A percentile compares a stretch with the other conserved stretches of the same genome.
These are phyloP conservation scores for Leccinum disarticulatum DNA, from an alignment of 768 basidiomycete species.

Conservation along the genomic window DNA sequence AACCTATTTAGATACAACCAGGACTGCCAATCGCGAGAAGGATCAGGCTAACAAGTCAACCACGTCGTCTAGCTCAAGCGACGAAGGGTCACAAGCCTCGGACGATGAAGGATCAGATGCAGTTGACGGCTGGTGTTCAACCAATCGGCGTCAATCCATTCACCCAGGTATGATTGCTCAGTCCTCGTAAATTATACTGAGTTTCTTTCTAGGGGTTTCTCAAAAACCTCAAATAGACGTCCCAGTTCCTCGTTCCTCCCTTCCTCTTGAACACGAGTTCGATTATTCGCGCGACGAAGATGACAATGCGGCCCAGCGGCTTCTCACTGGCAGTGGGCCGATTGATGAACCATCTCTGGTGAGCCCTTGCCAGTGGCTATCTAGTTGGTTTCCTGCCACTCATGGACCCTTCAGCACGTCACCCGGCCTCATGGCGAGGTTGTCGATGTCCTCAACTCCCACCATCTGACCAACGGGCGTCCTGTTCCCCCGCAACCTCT, in stretches of 20 bases:
- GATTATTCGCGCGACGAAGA: neutral
- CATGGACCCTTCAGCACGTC: neutral
- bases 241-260: neutral
- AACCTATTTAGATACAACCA: neutral
- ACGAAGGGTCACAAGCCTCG: neutral
- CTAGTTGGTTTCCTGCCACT: neutral
- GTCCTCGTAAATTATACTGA: neutral
- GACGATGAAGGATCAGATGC: neutral
- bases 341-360: neutral
- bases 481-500: neutral
- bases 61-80: neutral
- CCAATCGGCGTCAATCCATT: neutral
- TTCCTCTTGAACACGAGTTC: neutral
- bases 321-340: neutral
- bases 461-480: neutral
- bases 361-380: neutral
- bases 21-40: neutral
- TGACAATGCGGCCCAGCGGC: neutral
- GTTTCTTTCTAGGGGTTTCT: neutral
- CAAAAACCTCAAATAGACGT: neutral
- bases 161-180: neutral
- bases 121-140: neutral
- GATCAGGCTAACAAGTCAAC: neutral
- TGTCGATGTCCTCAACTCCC: neutral
- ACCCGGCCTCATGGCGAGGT: neutral